phyloP scores from a whole-genome alignment of 1,284 basidiomycete species.

The Gomphus bonarii region DNA sequence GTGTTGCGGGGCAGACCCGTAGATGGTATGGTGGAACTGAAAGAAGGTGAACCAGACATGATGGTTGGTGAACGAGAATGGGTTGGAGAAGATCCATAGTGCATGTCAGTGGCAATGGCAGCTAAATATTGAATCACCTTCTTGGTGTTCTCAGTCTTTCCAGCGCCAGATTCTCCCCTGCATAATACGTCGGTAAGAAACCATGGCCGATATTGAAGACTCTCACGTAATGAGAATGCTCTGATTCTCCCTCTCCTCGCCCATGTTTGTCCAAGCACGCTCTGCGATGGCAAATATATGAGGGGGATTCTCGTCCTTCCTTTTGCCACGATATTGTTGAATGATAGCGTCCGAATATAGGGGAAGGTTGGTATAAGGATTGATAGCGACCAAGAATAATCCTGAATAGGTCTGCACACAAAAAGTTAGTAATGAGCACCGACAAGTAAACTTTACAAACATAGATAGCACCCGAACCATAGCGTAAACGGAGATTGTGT shows the following conservation, averaged over 20 bases:
- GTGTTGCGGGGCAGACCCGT: slow-evolving; percentile 49
- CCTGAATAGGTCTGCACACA: slow-evolving; percentile 82
- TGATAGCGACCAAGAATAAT: slow-evolving; percentile 95
- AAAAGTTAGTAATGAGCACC: slow-evolving; percentile 8
- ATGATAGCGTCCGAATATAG: slow-evolving; percentile 91
- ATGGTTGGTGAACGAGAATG: slow-evolving; percentile 47
- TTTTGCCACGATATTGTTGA: slow-evolving; percentile 86
- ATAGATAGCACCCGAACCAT: slow-evolving; percentile 90
- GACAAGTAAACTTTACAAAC: slow-evolving; percentile 41
- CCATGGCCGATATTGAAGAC: not conserved
- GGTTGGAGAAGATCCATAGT: slow-evolving; percentile 43
- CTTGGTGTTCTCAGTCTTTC: slow-evolving; percentile 99
- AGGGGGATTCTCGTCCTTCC: slow-evolving; percentile 92
- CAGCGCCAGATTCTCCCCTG: slow-evolving; percentile 97
- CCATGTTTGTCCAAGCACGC: slow-evolving; percentile 97
- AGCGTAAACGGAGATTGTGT: slow-evolving; percentile 88
- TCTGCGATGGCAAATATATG: slow-evolving; percentile 98
- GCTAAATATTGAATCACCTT: slow-evolving; percentile 99
- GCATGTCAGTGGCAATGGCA: slow-evolving; percentile 83
- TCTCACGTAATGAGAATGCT: slow-evolving; percentile 95
- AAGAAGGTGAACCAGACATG: slow-evolving; percentile 22
- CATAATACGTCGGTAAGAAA: not conserved
- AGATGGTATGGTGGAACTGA: slow-evolving; percentile 39
- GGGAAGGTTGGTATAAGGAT: slow-evolving; percentile 90
- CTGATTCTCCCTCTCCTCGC: slow-evolving; percentile 94